A percentile compares a stretch with the other conserved stretches of the same genome.
Evolutionary conservation across 257 asterid genomes (phyloP).

Genomic region (Linderniella brevidens): DNA sequence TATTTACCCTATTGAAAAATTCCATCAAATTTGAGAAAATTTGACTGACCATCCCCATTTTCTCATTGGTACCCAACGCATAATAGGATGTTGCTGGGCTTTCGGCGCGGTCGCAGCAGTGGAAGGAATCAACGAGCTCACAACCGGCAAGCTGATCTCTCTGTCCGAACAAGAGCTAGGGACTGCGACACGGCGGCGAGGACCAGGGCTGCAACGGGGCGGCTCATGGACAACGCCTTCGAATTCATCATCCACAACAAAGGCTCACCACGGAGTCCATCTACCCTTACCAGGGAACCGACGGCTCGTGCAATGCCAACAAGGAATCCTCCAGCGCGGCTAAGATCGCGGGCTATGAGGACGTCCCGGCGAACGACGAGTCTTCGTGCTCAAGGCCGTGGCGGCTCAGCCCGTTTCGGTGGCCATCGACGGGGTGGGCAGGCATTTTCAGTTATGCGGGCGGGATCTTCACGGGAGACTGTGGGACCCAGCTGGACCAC

Average conservation of each 20-base stretch:
- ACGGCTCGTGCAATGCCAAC: slow-evolving; percentile 13
- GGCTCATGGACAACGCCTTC: slow-evolving; percentile 16
- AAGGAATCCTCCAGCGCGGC: slow-evolving; percentile 1
- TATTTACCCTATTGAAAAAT: too few relatives aligned
- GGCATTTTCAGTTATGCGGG: slow-evolving; percentile 16
- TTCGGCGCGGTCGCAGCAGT: neutral
- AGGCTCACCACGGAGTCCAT: slow-evolving; percentile 15
- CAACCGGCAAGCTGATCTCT: neutral
- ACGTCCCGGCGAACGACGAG: slow-evolving; percentile 27
- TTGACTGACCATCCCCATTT: too few relatives aligned
- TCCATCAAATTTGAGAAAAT: too few relatives aligned
- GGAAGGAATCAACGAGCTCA: neutral
- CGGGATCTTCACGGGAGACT: slow-evolving; percentile 19
- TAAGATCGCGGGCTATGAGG: slow-evolving; percentile 14
- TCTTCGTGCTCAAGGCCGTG: slow-evolving; percentile 18
- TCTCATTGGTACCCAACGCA: too few relatives aligned
- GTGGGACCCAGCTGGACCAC: slow-evolving; percentile 23
- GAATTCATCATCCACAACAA: slow-evolving; percentile 12
- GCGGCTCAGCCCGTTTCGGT: slow-evolving; percentile 27
- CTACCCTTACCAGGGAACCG: slow-evolving; percentile 15
- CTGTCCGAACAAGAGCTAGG: neutral
- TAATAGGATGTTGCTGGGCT: slow-evolving; percentile 5
- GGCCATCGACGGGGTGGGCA: slow-evolving; percentile 18
- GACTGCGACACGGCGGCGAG: slow-evolving; percentile 1
- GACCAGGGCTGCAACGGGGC: slow-evolving; percentile 16